These are phyloP conservation scores for Wickerhamomyces mucosus DNA, from an alignment of 805 yeast species.

Conservation along the genomic window DNA sequence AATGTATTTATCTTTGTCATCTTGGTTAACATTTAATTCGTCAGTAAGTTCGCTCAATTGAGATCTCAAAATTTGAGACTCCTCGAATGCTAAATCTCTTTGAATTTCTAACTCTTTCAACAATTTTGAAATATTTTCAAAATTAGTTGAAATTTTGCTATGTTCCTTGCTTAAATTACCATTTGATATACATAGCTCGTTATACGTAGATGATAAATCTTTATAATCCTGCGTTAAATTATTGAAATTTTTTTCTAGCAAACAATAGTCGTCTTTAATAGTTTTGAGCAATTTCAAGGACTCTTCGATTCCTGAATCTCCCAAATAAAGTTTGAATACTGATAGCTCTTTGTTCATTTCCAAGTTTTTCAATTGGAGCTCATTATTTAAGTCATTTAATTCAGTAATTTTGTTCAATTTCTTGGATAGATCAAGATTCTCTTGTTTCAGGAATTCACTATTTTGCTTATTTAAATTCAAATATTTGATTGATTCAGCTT, in stretches of 20 bases:
- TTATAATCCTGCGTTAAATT: constrained; percentile 3
- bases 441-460: constrained; percentile 45
- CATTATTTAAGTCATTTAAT: constrained; percentile 35
- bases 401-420: constrained; percentile 30
- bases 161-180: constrained; percentile 20
- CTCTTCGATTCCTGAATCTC: constrained; percentile 24
- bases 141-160: constrained; percentile 16
- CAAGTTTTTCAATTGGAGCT: constrained; percentile 40
- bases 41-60: constrained; percentile 44
- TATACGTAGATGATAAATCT: constrained; percentile 18
- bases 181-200: constrained; percentile 31
- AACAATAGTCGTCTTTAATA: constrained; percentile 29
- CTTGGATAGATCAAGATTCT: constrained; percentile 33
- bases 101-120: constrained; percentile 42
- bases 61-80: constrained; percentile 45
- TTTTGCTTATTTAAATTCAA: constrained; percentile 37
- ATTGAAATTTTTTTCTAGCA: constrained; percentile 23
- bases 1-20: constrained; percentile 15
- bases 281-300: constrained; percentile 30
- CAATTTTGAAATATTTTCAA: constrained; percentile 21
- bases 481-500: constrained; percentile 41
- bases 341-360: constrained; percentile 36
- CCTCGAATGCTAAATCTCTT: constrained; percentile 42
- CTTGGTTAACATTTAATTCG: constrained; percentile 14
- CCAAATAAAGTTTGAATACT: constrained; percentile 35